phyloP scores from a whole-genome alignment of 1,284 basidiomycete species.

The Omphalotus olearius region DNA sequence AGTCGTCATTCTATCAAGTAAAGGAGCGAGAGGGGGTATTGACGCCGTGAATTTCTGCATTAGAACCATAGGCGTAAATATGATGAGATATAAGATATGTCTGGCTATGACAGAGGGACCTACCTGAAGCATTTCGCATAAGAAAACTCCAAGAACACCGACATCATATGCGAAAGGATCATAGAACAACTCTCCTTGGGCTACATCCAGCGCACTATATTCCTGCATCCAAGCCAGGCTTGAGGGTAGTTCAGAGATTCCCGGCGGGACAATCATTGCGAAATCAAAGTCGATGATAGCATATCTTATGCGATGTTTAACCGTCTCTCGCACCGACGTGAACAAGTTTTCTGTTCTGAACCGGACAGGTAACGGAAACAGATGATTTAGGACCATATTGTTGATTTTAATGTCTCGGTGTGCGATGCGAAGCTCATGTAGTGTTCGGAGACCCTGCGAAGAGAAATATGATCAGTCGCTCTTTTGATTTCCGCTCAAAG shows the following conservation, averaged over 20 bases:
- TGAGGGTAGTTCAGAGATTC: constrained; percentile 3
- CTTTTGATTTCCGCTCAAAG: not conserved
- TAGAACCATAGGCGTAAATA: not conserved
- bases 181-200: constrained; percentile 9
- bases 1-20: constrained; percentile 9
- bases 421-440: constrained; percentile 7
- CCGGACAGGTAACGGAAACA: constrained; percentile 5
- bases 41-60: constrained; percentile 2
- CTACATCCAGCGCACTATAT: constrained; percentile 10
- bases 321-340: not conserved
- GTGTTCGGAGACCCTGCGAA: constrained; percentile 6
- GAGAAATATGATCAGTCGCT: too few relatives aligned
- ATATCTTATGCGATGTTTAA: constrained; percentile 4
- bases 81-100: not conserved
- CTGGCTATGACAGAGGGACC: not conserved
- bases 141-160: constrained; percentile 8
- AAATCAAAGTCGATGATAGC: constrained; percentile 11
- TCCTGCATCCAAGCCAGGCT: constrained; percentile 10
- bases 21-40: constrained; percentile 6
- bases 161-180: constrained; percentile 11
- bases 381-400: constrained; percentile 11
- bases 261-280: constrained; percentile 7
- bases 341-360: not conserved
- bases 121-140: constrained; percentile 11
- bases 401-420: constrained; percentile 12